Evolutionary conservation across 495 filamentous ascomycete genomes (phyloP), one percentile per base, ranked within the genome.

Genomic region (Bryoglossum gracile): DNA sequence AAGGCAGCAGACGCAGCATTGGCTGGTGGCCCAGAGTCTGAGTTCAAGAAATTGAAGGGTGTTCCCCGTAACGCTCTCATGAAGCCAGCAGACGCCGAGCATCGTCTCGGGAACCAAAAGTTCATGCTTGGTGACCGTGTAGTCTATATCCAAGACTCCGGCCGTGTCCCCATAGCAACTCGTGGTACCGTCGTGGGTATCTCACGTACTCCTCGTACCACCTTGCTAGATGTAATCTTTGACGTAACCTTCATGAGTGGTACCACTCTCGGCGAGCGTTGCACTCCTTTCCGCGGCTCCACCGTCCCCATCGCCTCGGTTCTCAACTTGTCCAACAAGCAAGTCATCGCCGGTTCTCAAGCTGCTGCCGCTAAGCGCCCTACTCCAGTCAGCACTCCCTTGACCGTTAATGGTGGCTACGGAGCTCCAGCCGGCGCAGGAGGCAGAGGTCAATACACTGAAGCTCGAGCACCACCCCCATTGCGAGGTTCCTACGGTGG

Each of bases 241-340:
- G 94, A 99, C 60, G 75, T 76, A 14, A 84, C 86, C 2, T 99
- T 99, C 64, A 96, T 99, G 89, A 89, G 86, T 50, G 94, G 91
- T 43, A 95, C 88, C 0, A 89, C 84, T 0, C 74, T 99, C 10
- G 82, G 84, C 48, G 87, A 86, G 19, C 81, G 94, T 19, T 97
- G 94, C 64, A 86, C 88, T n/a, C 86, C 86, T 4, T 97, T 97
- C 81, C 81, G 94, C 30, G 94, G 94, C 32, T 90, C 92, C 62
- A 96, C 94, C 0, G 89, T 99, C 8, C 78, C 86, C 1, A 73
- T 81, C 14, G 79, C 81, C 8, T 83, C 86, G 0, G 87, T 95
- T 17, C 81, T 99, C 13, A 99, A 99, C 62, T 63, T 96, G 30
- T 82, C 83, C 6, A 72, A 90, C 54, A 78, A 76, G 47, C 94